Percentiles rank a stretch among this genome's conserved stretches.
These are phyloP conservation scores for Polymyxa betae DNA, from an alignment of 208 protist genomes.

Conservation along the genomic window DNA sequence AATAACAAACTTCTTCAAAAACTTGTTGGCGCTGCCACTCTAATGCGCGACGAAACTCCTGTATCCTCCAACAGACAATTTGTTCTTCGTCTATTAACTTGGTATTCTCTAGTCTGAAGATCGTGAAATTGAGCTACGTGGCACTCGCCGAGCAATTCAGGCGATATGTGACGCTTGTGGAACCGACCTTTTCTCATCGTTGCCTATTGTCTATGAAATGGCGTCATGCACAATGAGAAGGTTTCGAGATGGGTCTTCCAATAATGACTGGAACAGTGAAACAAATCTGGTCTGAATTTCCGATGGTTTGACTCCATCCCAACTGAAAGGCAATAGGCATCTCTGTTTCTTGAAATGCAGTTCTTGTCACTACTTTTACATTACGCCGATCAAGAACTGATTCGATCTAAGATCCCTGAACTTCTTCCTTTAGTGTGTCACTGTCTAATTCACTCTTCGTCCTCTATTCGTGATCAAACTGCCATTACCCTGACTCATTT, in stretches of 20 bases:
- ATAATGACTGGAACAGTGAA: neutral
- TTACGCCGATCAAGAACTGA: neutral
- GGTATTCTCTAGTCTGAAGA: neutral
- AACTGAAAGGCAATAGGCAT: neutral
- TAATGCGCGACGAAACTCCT: neutral
- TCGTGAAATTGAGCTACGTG: slow-evolving; percentile 13
- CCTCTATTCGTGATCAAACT: neutral
- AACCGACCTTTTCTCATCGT: neutral
- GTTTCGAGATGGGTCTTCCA: neutral
- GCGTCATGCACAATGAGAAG: neutral
- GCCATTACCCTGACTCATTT: neutral
- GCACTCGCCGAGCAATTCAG: neutral
- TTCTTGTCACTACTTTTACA: neutral
- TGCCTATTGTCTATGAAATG: neutral
- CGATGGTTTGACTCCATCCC: neutral
- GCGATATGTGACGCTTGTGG: neutral
- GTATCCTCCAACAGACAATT: neutral
- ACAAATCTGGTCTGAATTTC: neutral
- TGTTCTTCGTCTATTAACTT: neutral
- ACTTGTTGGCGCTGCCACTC: neutral
- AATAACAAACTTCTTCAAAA: neutral
- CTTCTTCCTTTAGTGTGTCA: neutral
- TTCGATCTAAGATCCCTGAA: neutral
- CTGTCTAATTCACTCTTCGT: neutral
- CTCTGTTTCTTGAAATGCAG: slow-evolving; percentile 1